Base-by-base conservation (phyloP, 2,329 filamentous ascomycete genomes). In the Trichoderma arundinaceum region DNA sequence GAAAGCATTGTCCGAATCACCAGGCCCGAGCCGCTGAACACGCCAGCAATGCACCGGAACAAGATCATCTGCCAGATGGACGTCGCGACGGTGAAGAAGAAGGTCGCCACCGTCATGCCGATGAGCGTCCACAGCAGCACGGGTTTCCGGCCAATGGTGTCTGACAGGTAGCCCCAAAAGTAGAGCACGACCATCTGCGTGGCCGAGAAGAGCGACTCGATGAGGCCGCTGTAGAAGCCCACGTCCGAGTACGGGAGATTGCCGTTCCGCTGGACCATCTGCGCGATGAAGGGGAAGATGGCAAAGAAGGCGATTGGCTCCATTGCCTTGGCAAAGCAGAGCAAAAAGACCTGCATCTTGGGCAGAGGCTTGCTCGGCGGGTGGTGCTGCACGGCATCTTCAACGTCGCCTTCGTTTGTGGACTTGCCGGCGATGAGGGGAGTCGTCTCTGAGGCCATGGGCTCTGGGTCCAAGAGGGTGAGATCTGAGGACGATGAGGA, bases 251-350 rank as follows among this genome's bases (percentile, higher is more conserved):
- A 79, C 1, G 82, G 75, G 2, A 94, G 77, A 10, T 81, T 72
- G 9, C 90, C 90, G 66, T 88, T 89, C 65, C 85, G 81, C 75
- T 86, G 80, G 43, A 92, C 87, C 91, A 94, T 94, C 73, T 89
- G 81, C 72, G 88, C 92, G 76, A 95, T 85, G 77, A 91, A 94
- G 0, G 91, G 90, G 71, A 94, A 91, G 74, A 94, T 92, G 74
- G 84, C 87, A 80, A 94, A 94, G 79, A 92, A 94, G n/a, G 90
- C 90, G 46, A 94, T 84, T 0, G 92, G 91, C 72, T 94, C 92
- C 51, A 92, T 81, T 32, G 91, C 74, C 6, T 91, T 86, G 1
- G 88, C 88, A 74, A 88, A 91, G 80, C 91, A 94, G 12, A 95
- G 85, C 10, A 91, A 76, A 38, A 90, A 75, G 60, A 95, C 87